Evolutionary conservation across 352 stramenopile species (phyloP).

Genomic region (Pythium utonaiense): DNA sequence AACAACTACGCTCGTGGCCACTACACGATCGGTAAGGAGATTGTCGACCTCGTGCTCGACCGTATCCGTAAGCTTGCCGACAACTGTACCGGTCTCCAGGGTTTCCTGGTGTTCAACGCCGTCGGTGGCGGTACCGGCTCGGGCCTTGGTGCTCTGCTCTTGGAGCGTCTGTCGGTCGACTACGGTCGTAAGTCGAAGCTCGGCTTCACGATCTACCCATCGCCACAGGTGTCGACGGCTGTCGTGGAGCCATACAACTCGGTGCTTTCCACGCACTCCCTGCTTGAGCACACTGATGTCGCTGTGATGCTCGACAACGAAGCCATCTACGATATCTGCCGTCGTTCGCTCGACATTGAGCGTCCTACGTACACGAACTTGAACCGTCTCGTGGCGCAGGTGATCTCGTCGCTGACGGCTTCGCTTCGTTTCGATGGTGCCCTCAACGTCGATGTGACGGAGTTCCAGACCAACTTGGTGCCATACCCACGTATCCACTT

Average conservation of each 20-base stretch:
- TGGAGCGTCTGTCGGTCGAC: slow-evolving; percentile 96
- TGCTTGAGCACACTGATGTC: slow-evolving; percentile 97
- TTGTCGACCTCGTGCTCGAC: slow-evolving; percentile 96
- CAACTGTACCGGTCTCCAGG: slow-evolving; percentile 96
- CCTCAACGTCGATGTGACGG: slow-evolving; percentile 99
- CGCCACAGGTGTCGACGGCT: slow-evolving; percentile 94
- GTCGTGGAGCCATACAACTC: slow-evolving; percentile 99
- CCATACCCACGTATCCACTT: slow-evolving; percentile 99
- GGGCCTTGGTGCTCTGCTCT: slow-evolving; percentile 94
- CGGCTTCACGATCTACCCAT: slow-evolving; percentile 96
- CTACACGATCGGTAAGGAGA: slow-evolving; percentile 93
- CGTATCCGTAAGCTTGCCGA: slow-evolving; percentile 96
- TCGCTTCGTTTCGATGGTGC: slow-evolving; percentile 97
- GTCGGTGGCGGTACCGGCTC: slow-evolving; percentile 97
- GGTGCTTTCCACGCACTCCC: slow-evolving; percentile 95
- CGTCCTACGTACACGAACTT: slow-evolving; percentile 99
- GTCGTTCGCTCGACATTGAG: slow-evolving; percentile 96
- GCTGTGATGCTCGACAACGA: slow-evolving; percentile 98
- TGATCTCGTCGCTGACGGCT: slow-evolving; percentile 97
- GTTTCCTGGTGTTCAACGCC: slow-evolving; percentile 97
- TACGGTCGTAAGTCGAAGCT: slow-evolving; percentile 98
- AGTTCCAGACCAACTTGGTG: slow-evolving; percentile 99
- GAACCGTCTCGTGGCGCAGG: slow-evolving; percentile 97
- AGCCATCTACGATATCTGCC: slow-evolving; percentile 98
- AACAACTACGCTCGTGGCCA: slow-evolving; percentile 90